Percentiles rank a stretch among this genome's conserved stretches.
phyloP scores from a whole-genome alignment of 108 stramenopile species.

The Aureococcus anophagefferens region DNA sequence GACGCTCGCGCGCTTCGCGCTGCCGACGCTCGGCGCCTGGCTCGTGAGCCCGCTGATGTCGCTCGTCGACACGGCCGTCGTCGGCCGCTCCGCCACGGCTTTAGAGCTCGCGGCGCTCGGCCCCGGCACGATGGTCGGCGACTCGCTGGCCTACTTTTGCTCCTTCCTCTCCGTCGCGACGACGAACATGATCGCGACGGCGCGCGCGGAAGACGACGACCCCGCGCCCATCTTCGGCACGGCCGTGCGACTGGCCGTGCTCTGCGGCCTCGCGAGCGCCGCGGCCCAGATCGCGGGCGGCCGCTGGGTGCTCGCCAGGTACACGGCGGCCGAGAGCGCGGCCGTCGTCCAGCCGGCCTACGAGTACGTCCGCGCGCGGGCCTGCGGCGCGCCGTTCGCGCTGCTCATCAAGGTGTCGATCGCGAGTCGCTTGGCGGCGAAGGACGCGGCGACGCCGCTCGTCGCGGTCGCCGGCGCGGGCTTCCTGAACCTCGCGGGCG shows the following conservation, averaged over 20 bases:
- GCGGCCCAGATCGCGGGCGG: conserved; percentile 11
- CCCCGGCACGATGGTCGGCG: conserved; percentile 80
- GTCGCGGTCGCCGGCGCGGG: not conserved
- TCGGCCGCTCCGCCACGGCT: conserved; percentile 44
- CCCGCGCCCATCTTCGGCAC: conserved; percentile 12
- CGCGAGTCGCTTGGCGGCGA: not conserved
- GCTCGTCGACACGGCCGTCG: conserved; percentile 81
- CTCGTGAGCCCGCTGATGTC: conserved; percentile 75
- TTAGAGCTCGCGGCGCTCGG: conserved; percentile 80
- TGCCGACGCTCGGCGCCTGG: conserved; percentile 33
- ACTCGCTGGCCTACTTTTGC: conserved; percentile 62
- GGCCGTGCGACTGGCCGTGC: conserved; percentile 17
- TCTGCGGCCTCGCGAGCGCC: not conserved
- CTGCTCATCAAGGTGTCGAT: too few relatives aligned
- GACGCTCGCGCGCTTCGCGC: too few relatives aligned
- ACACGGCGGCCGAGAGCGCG: conserved; percentile 20
- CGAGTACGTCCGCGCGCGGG: too few relatives aligned
- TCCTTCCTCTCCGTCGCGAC: conserved; percentile 81
- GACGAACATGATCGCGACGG: conserved; percentile 72
- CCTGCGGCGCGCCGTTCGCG: too few relatives aligned
- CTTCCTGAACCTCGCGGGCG: not conserved
- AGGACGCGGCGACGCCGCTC: not conserved
- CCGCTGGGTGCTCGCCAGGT: conserved; percentile 6
- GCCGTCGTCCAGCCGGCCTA: conserved; percentile 1
- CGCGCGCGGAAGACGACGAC: conserved; percentile 49